A percentile compares a stretch with the other conserved stretches of the same genome.
Conservation (phyloP, 1,284 basidiomycete species). For the Rhodotorula sp. region DNA sequence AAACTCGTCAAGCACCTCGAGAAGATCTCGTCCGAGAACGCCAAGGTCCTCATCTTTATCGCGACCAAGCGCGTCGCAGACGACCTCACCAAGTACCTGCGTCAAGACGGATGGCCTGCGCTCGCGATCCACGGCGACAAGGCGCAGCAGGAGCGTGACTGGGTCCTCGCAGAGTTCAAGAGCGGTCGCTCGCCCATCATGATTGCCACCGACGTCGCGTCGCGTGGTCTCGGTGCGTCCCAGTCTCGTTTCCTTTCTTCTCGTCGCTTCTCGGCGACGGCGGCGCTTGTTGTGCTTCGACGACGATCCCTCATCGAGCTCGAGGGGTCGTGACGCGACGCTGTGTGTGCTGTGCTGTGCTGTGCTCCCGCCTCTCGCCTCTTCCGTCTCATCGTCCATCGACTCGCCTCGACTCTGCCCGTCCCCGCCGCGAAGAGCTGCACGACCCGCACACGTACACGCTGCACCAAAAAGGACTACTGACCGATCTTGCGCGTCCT, state of each 20-base stretch:
- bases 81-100: constrained; percentile 94
- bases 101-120: constrained; percentile 97
- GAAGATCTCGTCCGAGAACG: constrained; percentile 92
- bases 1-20: constrained; percentile 97
- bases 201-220: constrained; percentile 71
- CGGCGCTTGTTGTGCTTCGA: not conserved
- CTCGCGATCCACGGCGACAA: constrained; percentile 99
- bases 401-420: too few species aligned
- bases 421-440: too few species aligned
- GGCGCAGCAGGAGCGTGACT: constrained; percentile 88
- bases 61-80: constrained; percentile 97
- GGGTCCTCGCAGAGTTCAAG: constrained; percentile 98
- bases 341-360: not conserved
- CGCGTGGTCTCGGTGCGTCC: constrained; percentile 98
- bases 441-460: too few species aligned
- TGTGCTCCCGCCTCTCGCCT: not conserved
- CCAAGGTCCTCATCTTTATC: constrained; percentile 98
- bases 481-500: too few species aligned
- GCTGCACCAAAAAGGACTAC: too few species aligned
- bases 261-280: not conserved
- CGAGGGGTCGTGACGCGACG: not conserved
- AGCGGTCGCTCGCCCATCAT: constrained; percentile 94
- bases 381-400: not conserved
- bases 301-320: not conserved
- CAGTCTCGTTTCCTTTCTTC: constrained; percentile 47